Evolutionary conservation across 345 rosid genomes (phyloP), one percentile per base, ranked within the genome.

Genomic region (Bruguiera parviflora): DNA sequence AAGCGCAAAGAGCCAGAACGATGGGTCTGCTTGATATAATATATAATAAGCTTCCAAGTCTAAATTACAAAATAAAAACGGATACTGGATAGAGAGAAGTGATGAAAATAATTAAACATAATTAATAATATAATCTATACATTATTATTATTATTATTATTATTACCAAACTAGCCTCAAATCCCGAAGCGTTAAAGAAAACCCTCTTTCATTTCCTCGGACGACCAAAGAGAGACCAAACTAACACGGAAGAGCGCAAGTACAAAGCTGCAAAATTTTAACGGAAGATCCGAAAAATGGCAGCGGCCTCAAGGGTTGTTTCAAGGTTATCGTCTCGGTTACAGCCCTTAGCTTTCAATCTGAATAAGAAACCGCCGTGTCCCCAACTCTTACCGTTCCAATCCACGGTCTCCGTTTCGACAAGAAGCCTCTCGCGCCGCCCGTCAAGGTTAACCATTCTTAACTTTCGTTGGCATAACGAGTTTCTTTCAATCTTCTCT

Each of bases 271-370:
- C 16, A 56, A 24, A 56, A 56, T 24, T 10, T 24, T 3, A 13
- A 2, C 19, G 31, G 28, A 31, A 13, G 22, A 28, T 8, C 33
- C 33, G 53, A 49, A 22, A 53, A 75, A 77, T 86, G 96, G 89
- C 49, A 0, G 49, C 92, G 43, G 79, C 91, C 58, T 75, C 72
- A 46, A 84, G 73, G 74, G 58, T 77, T 0, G 75, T 83, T 9
- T 77, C 88, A 32, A 80, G 88, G 77, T 61, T 88, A 66, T 83
- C 89, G 19, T 70, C 89, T 4, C 84, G 89, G 72, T 43, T 85
- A 66, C 81, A 75, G 63, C 71, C 82, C 65, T 37, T 82, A 5
- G 61, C 82, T 20, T 71, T 74, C 62, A 82, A 80, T 68, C 59
- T 80, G 51, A 78, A 58, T 66, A 84, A 76, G 55, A 43, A 80